Evolutionary conservation across 768 basidiomycete genomes (phyloP).

Genomic region (Hericium rajendrae): DNA sequence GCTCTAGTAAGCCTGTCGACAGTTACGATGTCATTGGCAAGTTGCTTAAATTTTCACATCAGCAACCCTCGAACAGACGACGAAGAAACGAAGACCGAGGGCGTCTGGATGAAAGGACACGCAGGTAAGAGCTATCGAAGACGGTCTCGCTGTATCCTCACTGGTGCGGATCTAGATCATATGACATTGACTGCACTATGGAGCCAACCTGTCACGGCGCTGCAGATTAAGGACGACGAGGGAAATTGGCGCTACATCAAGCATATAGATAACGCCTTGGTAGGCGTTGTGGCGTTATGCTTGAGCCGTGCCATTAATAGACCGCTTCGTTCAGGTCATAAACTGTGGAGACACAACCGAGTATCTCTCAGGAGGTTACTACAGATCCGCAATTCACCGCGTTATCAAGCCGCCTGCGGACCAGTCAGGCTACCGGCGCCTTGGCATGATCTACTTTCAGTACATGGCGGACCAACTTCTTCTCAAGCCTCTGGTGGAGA

Average conservation of each 20-base stretch:
- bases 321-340: constrained; percentile 24
- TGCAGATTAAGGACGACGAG: constrained; percentile 27
- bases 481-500: constrained; percentile 21
- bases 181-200: constrained; percentile 27
- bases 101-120: constrained; percentile 30
- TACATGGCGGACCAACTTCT: constrained; percentile 23
- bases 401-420: constrained; percentile 28
- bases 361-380: constrained; percentile 27
- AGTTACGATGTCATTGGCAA: background rate
- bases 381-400: constrained; percentile 28
- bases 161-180: constrained; percentile 17
- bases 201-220: constrained; percentile 28
- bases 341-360: constrained; percentile 27
- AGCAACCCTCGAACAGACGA: constrained; percentile 26
- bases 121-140: constrained; percentile 19
- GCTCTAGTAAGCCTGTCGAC: constrained; percentile 42
- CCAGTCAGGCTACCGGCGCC: constrained; percentile 24
- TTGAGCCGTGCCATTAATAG: background rate
- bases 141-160: background rate
- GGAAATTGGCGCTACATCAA: constrained; percentile 28
- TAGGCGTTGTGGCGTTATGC: constrained; percentile 8
- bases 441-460: constrained; percentile 28
- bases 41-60: background rate
- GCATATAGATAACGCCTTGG: constrained; percentile 28
- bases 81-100: constrained; percentile 22